phyloP scores from a whole-genome alignment of 495 filamentous ascomycete genomes.

The Ramalina peruviana region DNA sequence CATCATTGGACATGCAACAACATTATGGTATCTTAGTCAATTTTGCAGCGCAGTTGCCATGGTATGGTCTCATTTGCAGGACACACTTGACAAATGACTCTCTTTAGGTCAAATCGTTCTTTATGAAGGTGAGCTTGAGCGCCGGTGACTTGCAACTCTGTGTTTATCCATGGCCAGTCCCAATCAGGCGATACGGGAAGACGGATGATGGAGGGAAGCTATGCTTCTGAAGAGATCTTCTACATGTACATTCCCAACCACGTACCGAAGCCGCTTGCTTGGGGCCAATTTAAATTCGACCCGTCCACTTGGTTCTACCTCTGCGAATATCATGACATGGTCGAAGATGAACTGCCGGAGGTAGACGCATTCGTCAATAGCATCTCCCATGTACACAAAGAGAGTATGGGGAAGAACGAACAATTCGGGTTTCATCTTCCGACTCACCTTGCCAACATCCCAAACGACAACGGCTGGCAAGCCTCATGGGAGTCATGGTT shows the following conservation, averaged over 20 bases:
- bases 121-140: not conserved
- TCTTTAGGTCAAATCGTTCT: not conserved
- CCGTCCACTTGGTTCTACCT: constrained; percentile 26
- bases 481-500: constrained; percentile 30
- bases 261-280: constrained; percentile 27
- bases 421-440: constrained; percentile 32
- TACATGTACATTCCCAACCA: constrained; percentile 19
- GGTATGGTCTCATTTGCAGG: too few relatives aligned
- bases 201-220: constrained; percentile 24
- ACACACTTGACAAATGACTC: not conserved
- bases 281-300: constrained; percentile 20
- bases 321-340: constrained; percentile 21
- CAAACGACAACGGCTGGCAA: constrained; percentile 20
- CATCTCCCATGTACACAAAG: constrained; percentile 25
- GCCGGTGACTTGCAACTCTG: too few relatives aligned
- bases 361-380: constrained; percentile 21
- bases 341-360: constrained; percentile 21
- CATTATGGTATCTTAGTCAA: too few relatives aligned
- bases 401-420: constrained; percentile 18
- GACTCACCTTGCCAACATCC: constrained; percentile 25
- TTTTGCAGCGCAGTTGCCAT: too few relatives aligned
- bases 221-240: constrained; percentile 26
- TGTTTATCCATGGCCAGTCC: not conserved
- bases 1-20: too few relatives aligned
- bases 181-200: constrained; percentile 10